Evolutionary conservation across 208 protist genomes (phyloP), one percentile per base, ranked within the genome.

Genomic region (Willaertia magna): DNA sequence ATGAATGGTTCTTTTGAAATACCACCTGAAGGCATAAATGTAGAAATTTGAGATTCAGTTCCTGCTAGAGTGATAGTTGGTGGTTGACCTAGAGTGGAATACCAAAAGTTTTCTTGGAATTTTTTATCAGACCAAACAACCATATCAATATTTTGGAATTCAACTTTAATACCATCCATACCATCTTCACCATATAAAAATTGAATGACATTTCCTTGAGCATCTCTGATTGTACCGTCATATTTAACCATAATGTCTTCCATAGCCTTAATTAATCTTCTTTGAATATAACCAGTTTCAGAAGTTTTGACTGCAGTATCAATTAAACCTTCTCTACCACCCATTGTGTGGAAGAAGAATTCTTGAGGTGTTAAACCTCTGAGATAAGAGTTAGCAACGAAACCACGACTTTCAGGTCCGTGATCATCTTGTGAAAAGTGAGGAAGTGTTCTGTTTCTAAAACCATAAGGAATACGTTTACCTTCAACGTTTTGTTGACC

Each of bases 331-430:
- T 99, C 96, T 52, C 97, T 90, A 14, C 98, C 98, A 79, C 97
- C 98, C 97, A 99, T 99, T 43, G 98, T 97, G 90, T 99, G 99
- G 92, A 99, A 99, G 93, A 98, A 99, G 87, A 99, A 99, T 92
- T 99, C 98, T 88, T 95, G 91, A 44, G 98, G 98, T 42, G 96
- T 98, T 40, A 99, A 92, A 26, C 99, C 98, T 61, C 94, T 89
- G 11, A 99, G 91, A 91, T 99, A 99, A 11, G 95, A 97, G 88
- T 99, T 98, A 44, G 95, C 95, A 48, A 99, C 97, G 92, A 99
- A 99, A 47, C 98, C 98, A 59, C 96, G 87, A 16, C 93, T 94
- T 55, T 98, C 97, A 40, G 97, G 94, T 34, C 97, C 97, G 87
- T 97, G 97, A 87, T 99, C 98, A 89, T 99, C 96, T 83, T 99